Conservation (phyloP, 78 protist species). For the Chrysochromulina parva region DNA sequence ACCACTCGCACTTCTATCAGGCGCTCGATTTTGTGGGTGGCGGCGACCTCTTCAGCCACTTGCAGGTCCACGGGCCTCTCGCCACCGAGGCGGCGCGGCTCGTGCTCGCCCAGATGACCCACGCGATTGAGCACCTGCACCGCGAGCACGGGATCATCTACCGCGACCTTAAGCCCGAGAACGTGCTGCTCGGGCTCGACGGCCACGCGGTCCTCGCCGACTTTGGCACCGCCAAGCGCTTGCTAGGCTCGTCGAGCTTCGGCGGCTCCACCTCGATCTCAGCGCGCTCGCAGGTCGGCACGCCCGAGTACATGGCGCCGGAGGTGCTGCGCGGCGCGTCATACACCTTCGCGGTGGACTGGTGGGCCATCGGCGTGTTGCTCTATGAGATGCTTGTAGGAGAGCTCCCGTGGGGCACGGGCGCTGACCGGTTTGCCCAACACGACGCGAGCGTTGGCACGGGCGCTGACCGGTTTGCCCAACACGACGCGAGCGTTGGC, state of each 20-base stretch:
- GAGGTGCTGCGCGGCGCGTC: background rate
- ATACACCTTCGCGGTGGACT: constrained; percentile 17
- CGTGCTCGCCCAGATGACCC: too few species aligned
- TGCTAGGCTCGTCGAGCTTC: background rate
- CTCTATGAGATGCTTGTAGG: constrained; percentile 25
- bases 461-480: too few species aligned
- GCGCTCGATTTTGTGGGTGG: background rate
- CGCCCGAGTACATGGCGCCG: constrained; percentile 28
- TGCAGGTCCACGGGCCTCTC: background rate
- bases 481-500: too few species aligned
- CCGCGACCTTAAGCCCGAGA: constrained; percentile 66
- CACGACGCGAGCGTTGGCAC: too few species aligned
- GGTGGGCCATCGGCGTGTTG: constrained; percentile 18
- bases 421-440: too few species aligned
- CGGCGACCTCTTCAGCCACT: background rate
- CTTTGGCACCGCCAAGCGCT: constrained; percentile 48
- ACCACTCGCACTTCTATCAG: background rate
- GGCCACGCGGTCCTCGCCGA: constrained; percentile 52
- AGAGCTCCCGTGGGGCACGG: background rate
- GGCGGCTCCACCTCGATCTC: background rate
- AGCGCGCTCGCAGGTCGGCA: background rate
- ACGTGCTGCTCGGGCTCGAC: constrained; percentile 31
- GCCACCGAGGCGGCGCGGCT: background rate
- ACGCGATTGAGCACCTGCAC: too few species aligned
- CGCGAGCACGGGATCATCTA: constrained; percentile 40